phyloP scores from a whole-genome alignment of 108 stramenopile genomes.

The Phaeodactylum tricornutum region DNA sequence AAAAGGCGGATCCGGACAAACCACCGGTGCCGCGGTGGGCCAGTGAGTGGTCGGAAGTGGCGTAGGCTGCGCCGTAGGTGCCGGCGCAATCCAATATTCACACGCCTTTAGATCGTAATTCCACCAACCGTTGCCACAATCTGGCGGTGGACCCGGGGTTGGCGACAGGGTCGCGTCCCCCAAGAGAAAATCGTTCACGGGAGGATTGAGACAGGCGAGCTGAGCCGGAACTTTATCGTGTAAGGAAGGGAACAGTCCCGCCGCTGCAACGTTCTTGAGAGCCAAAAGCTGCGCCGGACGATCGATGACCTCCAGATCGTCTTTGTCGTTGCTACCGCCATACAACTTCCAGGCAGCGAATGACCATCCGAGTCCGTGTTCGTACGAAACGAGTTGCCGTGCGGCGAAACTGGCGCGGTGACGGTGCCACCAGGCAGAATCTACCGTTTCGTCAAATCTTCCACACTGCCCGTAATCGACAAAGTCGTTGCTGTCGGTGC shows the following conservation, averaged over 20 bases:
- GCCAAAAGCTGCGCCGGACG: slow-evolving; percentile 43
- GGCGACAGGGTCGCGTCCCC: slow-evolving; percentile 69
- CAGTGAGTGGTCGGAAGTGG: background rate
- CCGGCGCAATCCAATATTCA: slow-evolving; percentile 71
- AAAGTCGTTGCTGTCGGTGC: slow-evolving; percentile 10
- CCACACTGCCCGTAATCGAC: slow-evolving; percentile 70
- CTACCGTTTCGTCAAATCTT: slow-evolving; percentile 57
- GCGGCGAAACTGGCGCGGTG: slow-evolving; percentile 55
- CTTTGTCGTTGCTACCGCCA: slow-evolving; percentile 6
- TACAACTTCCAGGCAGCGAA: slow-evolving; percentile 69
- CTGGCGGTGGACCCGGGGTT: slow-evolving; percentile 51
- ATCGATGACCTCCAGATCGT: slow-evolving; percentile 32
- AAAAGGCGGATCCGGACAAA: background rate
- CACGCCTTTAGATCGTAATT: slow-evolving; percentile 41
- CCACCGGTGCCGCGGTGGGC: background rate
- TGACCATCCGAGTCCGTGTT: slow-evolving; percentile 58
- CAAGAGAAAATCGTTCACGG: slow-evolving; percentile 47
- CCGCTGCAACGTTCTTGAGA: slow-evolving; percentile 48
- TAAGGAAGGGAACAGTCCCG: slow-evolving; percentile 41
- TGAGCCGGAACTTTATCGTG: slow-evolving; percentile 2
- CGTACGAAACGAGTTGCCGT: slow-evolving; percentile 57
- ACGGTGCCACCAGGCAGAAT: slow-evolving; percentile 56
- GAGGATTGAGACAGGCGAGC: slow-evolving; percentile 56
- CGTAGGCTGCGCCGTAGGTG: slow-evolving; percentile 29
- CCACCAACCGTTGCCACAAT: slow-evolving; percentile 79